phyloP scores from a whole-genome alignment of 1,284 basidiomycete species.

The Malassezia nana region DNA sequence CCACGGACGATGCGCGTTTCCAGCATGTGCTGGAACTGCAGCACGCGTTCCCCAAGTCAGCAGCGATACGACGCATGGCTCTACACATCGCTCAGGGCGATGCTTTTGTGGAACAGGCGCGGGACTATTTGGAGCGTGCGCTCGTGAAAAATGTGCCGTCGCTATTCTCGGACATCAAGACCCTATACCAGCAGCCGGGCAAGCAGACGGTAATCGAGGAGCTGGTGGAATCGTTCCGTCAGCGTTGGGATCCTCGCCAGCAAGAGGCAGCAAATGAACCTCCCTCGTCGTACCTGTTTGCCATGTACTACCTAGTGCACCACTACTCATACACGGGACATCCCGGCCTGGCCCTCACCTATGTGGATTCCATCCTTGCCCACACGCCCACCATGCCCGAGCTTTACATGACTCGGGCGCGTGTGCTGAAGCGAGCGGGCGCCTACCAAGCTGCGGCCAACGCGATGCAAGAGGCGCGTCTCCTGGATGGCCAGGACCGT shows the following conservation, averaged over 20 bases:
- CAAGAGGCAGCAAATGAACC: constrained; percentile 51
- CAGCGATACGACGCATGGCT: constrained; percentile 29
- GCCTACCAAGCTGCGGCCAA: constrained; percentile 66
- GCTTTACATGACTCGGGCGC: constrained; percentile 70
- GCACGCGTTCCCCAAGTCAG: constrained; percentile 28
- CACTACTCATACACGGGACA: constrained; percentile 60
- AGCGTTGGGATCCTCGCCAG: constrained; percentile 25
- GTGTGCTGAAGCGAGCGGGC: constrained; percentile 76
- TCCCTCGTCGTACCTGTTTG: constrained; percentile 85
- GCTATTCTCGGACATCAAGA: constrained; percentile 83
- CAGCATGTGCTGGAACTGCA: constrained; percentile 23
- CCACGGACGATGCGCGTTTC: constrained; percentile 46
- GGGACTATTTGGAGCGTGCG: constrained; percentile 62
- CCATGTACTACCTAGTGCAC: constrained; percentile 85
- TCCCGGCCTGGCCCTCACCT: constrained; percentile 56
- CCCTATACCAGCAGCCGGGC: constrained; percentile 60
- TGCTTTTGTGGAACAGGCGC: constrained; percentile 63
- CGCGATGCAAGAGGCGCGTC: constrained; percentile 69
- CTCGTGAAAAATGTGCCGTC: constrained; percentile 83
- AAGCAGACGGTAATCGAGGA: constrained; percentile 65
- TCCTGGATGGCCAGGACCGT: constrained; percentile 85
- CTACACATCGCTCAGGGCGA: constrained; percentile 24
- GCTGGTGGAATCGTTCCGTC: constrained; percentile 52
- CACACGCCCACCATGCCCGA: constrained; percentile 95
- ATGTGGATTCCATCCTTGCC: constrained; percentile 60